A percentile compares a stretch with the other conserved stretches of the same genome.
phyloP scores from a whole-genome alignment of 768 basidiomycete genomes.

The Suillus paluster region DNA sequence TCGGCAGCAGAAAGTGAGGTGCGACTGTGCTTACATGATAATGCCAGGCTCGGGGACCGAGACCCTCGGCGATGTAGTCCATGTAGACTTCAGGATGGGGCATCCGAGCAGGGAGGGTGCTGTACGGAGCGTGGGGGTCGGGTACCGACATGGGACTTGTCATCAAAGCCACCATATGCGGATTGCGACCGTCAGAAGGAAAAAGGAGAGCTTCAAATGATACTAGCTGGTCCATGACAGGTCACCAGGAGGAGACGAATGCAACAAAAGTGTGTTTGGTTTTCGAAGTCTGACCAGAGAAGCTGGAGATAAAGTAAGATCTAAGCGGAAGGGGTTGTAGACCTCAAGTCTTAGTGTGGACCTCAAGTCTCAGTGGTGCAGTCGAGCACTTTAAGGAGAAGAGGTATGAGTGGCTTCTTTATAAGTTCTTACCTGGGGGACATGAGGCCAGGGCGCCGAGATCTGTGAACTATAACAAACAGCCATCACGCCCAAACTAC shows the following conservation, averaged over 20 bases:
- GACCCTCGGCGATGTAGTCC: slow-evolving; percentile 82
- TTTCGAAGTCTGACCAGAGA: slow-evolving; percentile 11
- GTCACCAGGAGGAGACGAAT: slow-evolving; percentile 21
- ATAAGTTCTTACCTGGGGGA: neutral
- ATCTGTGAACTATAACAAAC: slow-evolving; percentile 11
- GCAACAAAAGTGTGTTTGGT: slow-evolving; percentile 14
- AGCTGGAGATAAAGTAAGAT: slow-evolving; percentile 25
- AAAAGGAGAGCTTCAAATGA: slow-evolving; percentile 77
- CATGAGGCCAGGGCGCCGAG: slow-evolving; percentile 45
- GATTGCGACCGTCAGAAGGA: slow-evolving; percentile 76
- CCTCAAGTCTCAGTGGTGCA: slow-evolving; percentile 23
- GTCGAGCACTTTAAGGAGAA: slow-evolving; percentile 25
- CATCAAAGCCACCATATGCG: slow-evolving; percentile 74
- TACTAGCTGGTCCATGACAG: slow-evolving; percentile 63
- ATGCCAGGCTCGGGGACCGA: slow-evolving; percentile 71
- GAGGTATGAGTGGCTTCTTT: slow-evolving; percentile 24
- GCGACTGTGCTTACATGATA: slow-evolving; percentile 56
- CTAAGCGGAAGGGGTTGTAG: slow-evolving; percentile 9
- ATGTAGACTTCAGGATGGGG: slow-evolving; percentile 87
- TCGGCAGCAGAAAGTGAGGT: slow-evolving; percentile 19
- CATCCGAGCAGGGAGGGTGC: slow-evolving; percentile 57
- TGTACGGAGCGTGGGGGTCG: slow-evolving; percentile 49
- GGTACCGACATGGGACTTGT: slow-evolving; percentile 60
- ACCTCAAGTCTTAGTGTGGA: slow-evolving; percentile 21
- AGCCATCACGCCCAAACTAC: neutral